Percentiles rank a stretch among this genome's conserved stretches.
Conservation (phyloP, 1,284 basidiomycete species). For the Coniferiporia sulphurascens region DNA sequence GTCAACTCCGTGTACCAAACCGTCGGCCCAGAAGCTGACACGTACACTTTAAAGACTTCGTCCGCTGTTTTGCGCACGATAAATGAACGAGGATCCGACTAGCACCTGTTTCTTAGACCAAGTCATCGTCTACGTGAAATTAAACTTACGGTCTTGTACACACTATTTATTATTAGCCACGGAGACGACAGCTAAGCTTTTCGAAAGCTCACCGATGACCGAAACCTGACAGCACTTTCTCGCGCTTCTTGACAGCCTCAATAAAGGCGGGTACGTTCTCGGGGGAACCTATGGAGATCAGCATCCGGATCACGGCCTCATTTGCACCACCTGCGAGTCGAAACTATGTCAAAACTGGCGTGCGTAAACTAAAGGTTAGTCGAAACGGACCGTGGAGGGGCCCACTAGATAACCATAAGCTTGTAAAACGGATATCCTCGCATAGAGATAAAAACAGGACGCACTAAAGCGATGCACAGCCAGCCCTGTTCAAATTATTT, state of each 20-base stretch:
- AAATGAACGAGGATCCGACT: constrained; percentile 84
- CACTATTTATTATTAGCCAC: constrained; percentile 32
- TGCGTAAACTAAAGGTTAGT: not conserved
- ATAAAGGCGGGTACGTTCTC: constrained; percentile 82
- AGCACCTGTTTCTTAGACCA: not conserved
- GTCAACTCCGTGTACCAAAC: not conserved
- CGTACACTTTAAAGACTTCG: constrained; percentile 80
- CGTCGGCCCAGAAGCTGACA: not conserved
- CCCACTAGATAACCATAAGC: constrained; percentile 44
- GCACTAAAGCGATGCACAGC: constrained; percentile 79
- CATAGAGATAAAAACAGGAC: constrained; percentile 26
- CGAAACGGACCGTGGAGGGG: constrained; percentile 61
- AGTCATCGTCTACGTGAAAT: not conserved
- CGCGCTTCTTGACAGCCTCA: constrained; percentile 78
- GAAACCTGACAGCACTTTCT: constrained; percentile 83
- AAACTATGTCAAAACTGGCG: constrained; percentile 2
- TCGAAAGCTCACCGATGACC: constrained; percentile 61
- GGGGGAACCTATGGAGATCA: constrained; percentile 79
- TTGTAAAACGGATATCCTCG: not conserved
- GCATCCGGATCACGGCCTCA: constrained; percentile 87
- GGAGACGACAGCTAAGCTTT: not conserved
- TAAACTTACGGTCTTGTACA: constrained; percentile 71
- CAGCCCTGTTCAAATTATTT: constrained; percentile 45
- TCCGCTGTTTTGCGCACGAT: constrained; percentile 85
- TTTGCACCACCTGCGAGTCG: constrained; percentile 64